Evolutionary conservation across 2,329 filamentous ascomycete species (phyloP).

Genomic region (Trichoderma sp.): DNA sequence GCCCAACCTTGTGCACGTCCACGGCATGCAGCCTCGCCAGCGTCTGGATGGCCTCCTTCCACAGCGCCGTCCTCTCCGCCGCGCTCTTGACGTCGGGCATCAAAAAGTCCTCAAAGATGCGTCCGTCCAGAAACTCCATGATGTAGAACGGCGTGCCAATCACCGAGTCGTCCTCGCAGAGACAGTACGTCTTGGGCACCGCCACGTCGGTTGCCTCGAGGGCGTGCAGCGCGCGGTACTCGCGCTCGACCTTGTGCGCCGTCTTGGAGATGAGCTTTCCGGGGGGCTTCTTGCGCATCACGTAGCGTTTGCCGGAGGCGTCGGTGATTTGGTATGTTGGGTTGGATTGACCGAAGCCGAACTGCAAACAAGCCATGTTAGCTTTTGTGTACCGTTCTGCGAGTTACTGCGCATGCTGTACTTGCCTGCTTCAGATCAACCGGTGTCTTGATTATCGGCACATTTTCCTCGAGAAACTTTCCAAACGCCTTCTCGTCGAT

Average conservation of each 20-base stretch:
- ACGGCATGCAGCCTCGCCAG: conserved; percentile 85
- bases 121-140: conserved; percentile 93
- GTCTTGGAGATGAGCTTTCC: conserved; percentile 90
- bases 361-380: conserved; percentile 56
- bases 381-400: neutral
- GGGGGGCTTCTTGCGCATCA: conserved; percentile 98
- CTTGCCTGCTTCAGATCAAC: conserved; percentile 84
- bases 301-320: conserved; percentile 70
- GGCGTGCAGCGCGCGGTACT: conserved; percentile 88
- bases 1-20: conserved; percentile 64
- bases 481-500: conserved; percentile 83
- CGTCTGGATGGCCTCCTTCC: conserved; percentile 81
- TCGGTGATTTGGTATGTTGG: conserved; percentile 92
- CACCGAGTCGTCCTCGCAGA: conserved; percentile 81
- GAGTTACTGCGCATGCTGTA: neutral
- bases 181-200: conserved; percentile 78
- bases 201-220: conserved; percentile 79
- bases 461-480: conserved; percentile 74
- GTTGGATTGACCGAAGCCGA: conserved; percentile 96
- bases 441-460: conserved; percentile 82
- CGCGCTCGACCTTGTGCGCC: conserved; percentile 94
- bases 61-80: conserved; percentile 75
- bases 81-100: conserved; percentile 70
- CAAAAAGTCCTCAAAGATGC: conserved; percentile 87
- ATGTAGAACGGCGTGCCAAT: conserved; percentile 95